Base-by-base conservation (phyloP, 495 filamentous ascomycete genomes). In the Tuber indicum region DNA sequence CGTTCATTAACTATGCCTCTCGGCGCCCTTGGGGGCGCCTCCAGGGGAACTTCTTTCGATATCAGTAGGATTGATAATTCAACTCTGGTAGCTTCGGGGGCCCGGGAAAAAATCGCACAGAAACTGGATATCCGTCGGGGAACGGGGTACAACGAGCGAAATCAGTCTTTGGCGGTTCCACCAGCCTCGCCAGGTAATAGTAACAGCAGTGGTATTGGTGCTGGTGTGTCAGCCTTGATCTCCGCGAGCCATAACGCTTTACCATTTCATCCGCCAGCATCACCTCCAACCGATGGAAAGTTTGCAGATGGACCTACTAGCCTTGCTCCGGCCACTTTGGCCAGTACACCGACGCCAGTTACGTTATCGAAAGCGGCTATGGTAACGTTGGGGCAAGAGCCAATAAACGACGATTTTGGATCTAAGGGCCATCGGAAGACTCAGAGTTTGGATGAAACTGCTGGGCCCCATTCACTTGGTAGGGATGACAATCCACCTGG, bases 81-180 rank as follows among this genome's bases (percentile, higher is more conserved):
- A 87, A 44, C 88, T 86, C 74, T 85, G 86, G 42, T 86, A 86
- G 32, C 84, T 86, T 52, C 88, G 86, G 69, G 85, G 83, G 12
- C 81, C 83, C 52, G 76, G n/a, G 90, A 93, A 32, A 90, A 94
- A 75, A 92, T 98, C 77, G 97, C 97, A 80, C 92, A 96, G 83
- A 97, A 94, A 84, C 87, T 97, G 74, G 96, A 97, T 85, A 87
- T 97, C 58, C 93, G 96, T 84, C 91, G 94, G 77, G 94, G 94
- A 77, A 87, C 91, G 19, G 90, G 90, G 41, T 87, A 90, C 73
- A 85, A 69, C 49, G 74, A 82, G 9, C 74, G 81, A 47, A 52
- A 77, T 17, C 72, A 79, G 23, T 72, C 73, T 42, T 32, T n/a
- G 58, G 26, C 32, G 12, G 58, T 66, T 36, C 58, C 26, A 19